Percentiles rank a stretch among this genome's conserved stretches.
phyloP scores from a whole-genome alignment of 352 stramenopile species.

The Phytophthora podocarpi region DNA sequence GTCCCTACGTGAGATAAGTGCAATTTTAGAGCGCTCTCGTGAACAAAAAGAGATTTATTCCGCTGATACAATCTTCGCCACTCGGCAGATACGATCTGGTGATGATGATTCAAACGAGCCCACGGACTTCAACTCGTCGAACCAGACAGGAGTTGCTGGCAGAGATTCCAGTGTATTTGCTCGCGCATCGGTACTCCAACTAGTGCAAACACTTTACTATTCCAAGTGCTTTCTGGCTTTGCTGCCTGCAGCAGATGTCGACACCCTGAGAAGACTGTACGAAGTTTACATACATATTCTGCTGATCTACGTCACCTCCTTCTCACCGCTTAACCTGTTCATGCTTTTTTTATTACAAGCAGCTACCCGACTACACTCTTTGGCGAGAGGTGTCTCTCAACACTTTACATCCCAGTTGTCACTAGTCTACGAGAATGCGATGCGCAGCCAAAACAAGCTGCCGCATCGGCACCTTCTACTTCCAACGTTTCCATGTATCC shows the following conservation, averaged over 20 bases:
- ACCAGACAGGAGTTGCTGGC: neutral
- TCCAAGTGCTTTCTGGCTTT: slow-evolving; percentile 23
- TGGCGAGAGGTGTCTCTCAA: slow-evolving; percentile 32
- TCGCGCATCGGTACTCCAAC: slow-evolving; percentile 45
- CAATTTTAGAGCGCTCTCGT: slow-evolving; percentile 21
- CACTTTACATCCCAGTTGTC: slow-evolving; percentile 35
- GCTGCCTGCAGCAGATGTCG: slow-evolving; percentile 24
- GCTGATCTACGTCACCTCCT: no score
- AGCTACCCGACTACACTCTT: slow-evolving; percentile 45
- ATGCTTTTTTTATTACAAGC: slow-evolving; percentile 6
- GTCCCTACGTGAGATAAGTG: slow-evolving; percentile 18
- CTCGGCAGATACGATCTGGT: neutral
- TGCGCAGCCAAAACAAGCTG: neutral
- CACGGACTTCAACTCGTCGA: neutral
- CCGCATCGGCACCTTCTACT: neutral
- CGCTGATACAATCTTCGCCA: slow-evolving; percentile 24
- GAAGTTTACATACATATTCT: slow-evolving; percentile 2
- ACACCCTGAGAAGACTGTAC: slow-evolving; percentile 39
- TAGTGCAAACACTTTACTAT: slow-evolving; percentile 49
- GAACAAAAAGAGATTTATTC: slow-evolving; percentile 15
- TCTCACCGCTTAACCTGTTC: slow-evolving; percentile 3
- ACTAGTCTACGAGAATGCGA: neutral
- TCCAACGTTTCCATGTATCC: slow-evolving; percentile 22
- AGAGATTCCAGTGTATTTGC: slow-evolving; percentile 22
- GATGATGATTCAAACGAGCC: neutral